Base-by-base conservation (phyloP, 1,139 yeast species). In the Candida sp. region DNA sequence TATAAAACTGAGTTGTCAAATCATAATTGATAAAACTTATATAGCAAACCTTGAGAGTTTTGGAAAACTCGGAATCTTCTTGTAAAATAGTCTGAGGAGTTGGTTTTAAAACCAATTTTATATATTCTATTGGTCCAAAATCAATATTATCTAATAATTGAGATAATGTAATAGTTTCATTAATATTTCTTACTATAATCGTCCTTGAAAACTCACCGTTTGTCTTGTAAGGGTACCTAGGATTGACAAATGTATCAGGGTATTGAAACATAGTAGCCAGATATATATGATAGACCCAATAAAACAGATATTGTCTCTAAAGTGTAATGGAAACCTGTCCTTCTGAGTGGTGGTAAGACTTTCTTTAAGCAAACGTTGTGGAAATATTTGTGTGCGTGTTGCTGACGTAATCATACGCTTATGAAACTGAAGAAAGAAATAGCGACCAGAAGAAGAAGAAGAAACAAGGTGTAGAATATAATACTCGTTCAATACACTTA, bases 121-220 rank as follows among this genome's bases (percentile, higher is more conserved):
- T 63, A 51, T 65, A 67, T 52, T 73, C 78, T 33, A 73, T 70
- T 3, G 79, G 78, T 3, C 78, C 79, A 48, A 55, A 60, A 44
- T 71, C 74, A 35, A 73, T 59, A 21, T 57, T 54, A 46, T 68
- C 56, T 38, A 73, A 56, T 23, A 73, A 55, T 25, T 68, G 64
- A 39, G 57, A 54, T 37, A 73, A 52, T 1, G 64, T 40, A 32
- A 71, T 49, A 22, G 57, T 59, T 21, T 57, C 52, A 39, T 55
- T 50, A 38, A 73, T 52, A 48, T 71, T 63, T 42, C 57, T 62
- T 36, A 73, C 51, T 7, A 70, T 56, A 5, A 73, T 61, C 1
- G 77, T 73, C 39, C 79, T 56, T 12, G 76, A 66, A 30, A 5
- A 30, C n/a, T 30, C 33, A 5, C 33, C 33, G 6, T 12, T 12